Base-by-base conservation (phyloP, 2,329 filamentous ascomycete species). In the Periconia macrospinosa region DNA sequence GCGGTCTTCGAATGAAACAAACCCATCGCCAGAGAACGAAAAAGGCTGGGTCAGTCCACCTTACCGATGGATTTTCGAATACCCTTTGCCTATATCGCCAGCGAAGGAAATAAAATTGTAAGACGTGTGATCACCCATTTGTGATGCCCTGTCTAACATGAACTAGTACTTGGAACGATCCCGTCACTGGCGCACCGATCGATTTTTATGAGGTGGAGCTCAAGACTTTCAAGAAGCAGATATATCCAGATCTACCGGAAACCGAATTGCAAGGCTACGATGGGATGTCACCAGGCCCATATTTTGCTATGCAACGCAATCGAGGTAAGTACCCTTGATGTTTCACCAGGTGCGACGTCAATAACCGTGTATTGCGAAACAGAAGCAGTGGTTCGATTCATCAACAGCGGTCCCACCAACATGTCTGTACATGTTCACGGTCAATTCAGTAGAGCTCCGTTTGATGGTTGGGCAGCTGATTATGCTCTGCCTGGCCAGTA, bases 401-500 rank as follows among this genome's bases (percentile, higher is more conserved):
- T 79, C 57, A 85, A 85, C 67, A 77, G 78, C 20, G 76, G 75
- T 10, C 65, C 70, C 18, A 64, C 68, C 2, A 73, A 76, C 15
- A 77, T 76, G 40, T 76, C 79, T 2, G 76, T 83, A 14, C 83
- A 85, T 68, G 73, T 85, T 17, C 83, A 85, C 59, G 82, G 83
- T 1, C 82, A 80, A 13, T 81, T 78, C 33, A 66, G 66, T 49
- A 70, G 76, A 30, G 72, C 78, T 8, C 76, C 77, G 7, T 81
- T 78, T 47, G 80, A 82, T 57, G 81, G 81, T 0, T 84, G 81
- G 81, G 82, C 82, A 1, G 76, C 78, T 44, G 83, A 85, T 55
- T 71, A 76, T n/a, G 79, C 80, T 1, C 45, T 68, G 1, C 76
- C 78, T 0, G 81, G 81, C 1, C 70, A 85, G 60, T 84, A 79